phyloP scores from a whole-genome alignment of 164 flowering plant genomes.

The Berberis thunbergii region DNA sequence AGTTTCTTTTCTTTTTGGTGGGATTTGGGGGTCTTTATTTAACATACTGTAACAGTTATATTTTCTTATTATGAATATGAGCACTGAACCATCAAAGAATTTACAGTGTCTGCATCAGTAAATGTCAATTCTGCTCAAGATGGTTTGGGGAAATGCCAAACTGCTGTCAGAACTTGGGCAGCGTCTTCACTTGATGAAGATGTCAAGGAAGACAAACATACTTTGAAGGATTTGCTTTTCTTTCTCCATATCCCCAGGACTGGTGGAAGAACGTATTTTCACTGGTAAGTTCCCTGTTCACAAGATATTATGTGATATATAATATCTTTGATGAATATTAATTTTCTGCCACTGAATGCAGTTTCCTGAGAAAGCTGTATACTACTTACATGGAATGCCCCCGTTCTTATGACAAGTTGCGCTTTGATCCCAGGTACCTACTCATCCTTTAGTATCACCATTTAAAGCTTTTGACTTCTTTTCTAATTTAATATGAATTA shows the following conservation, averaged over 20 bases:
- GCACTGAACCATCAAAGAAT: not conserved
- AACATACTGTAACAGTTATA: too few species aligned
- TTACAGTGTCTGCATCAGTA: slow-evolving; percentile 21
- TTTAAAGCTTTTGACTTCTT: not conserved
- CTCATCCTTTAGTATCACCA: not conserved
- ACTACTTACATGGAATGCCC: slow-evolving; percentile 66
- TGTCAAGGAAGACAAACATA: slow-evolving; percentile 49
- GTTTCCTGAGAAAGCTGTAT: slow-evolving; percentile 80
- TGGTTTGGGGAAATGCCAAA: slow-evolving; percentile 57
- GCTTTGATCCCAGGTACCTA: slow-evolving; percentile 76
- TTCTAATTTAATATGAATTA: not conserved
- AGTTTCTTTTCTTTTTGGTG: too few species aligned
- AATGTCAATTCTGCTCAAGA: slow-evolving; percentile 23
- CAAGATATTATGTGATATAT: not conserved
- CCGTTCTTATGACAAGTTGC: slow-evolving; percentile 91
- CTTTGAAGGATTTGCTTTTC: slow-evolving; percentile 65
- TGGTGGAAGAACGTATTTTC: slow-evolving; percentile 87
- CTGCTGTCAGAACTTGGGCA: slow-evolving; percentile 64
- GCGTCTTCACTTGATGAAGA: slow-evolving; percentile 41
- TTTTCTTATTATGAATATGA: not conserved
- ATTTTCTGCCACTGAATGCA: slow-evolving; percentile 22
- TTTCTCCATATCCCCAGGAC: slow-evolving; percentile 97
- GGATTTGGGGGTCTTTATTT: too few species aligned
- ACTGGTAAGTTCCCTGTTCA: slow-evolving; percentile 46
- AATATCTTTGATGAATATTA: not conserved